Percentiles rank a stretch among this genome's conserved stretches.
These are phyloP conservation scores for Myxozyma melibiosi DNA, from an alignment of 805 yeast genomes.

Conservation along the genomic window DNA sequence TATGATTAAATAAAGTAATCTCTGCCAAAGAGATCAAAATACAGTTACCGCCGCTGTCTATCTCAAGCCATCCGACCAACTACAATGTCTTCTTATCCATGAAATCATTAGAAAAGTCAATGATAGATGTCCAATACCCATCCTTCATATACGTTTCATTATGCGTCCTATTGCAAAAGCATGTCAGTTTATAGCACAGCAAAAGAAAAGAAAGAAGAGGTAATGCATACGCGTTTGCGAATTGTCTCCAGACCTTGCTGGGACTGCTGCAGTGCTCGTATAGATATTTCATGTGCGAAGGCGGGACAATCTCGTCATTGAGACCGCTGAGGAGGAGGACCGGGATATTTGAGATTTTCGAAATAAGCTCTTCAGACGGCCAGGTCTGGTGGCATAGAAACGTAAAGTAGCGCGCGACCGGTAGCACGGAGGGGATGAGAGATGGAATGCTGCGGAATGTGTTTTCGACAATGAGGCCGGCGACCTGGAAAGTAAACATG, in stretches of 20 bases:
- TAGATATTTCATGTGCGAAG: slow-evolving; percentile 69
- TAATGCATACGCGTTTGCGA: slow-evolving; percentile 45
- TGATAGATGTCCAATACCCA: slow-evolving; percentile 74
- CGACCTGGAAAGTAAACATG: slow-evolving; percentile 44
- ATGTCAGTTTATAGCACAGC: neutral
- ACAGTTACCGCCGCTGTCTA: no score
- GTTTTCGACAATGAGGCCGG: slow-evolving; percentile 78
- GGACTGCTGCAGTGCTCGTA: slow-evolving; percentile 54
- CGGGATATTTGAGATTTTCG: slow-evolving; percentile 59
- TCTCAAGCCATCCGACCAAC: no score
- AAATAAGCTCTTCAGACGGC: slow-evolving; percentile 71
- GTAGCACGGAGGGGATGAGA: slow-evolving; percentile 64
- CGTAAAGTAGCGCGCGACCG: slow-evolving; percentile 59
- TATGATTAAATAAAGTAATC: no score
- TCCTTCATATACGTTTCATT: slow-evolving; percentile 79
- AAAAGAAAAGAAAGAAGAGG: neutral
- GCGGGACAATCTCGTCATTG: slow-evolving; percentile 90
- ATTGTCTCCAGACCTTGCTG: slow-evolving; percentile 52
- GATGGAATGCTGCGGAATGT: slow-evolving; percentile 78
- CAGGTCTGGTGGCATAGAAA: slow-evolving; percentile 75
- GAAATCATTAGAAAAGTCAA: slow-evolving; percentile 47
- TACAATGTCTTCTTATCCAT: slow-evolving; percentile 23
- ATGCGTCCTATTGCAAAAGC: slow-evolving; percentile 52
- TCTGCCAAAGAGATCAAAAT: no score
- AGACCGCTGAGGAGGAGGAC: slow-evolving; percentile 71